These are phyloP conservation scores for Mallotus nudiflorus DNA, from an alignment of 345 rosid genomes.

Conservation along the genomic window DNA sequence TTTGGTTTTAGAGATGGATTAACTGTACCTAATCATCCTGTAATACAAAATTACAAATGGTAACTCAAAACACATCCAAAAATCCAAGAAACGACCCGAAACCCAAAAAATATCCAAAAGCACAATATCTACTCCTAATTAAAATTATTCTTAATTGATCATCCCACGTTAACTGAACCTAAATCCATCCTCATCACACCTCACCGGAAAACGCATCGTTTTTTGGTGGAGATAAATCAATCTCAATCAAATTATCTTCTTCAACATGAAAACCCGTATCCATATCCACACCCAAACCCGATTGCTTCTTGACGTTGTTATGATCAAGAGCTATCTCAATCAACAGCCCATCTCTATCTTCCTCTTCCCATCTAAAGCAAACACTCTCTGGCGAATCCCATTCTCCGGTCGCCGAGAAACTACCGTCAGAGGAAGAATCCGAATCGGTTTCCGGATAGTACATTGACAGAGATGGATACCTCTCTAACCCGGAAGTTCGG, in stretches of 20 bases:
- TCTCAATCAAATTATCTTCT: conserved; percentile 76
- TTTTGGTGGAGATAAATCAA: conserved; percentile 48
- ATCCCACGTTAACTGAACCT: not conserved
- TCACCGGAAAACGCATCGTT: conserved; percentile 10
- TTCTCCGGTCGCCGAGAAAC: conserved; percentile 28
- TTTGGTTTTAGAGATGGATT: conserved; percentile 17
- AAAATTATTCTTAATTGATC: not conserved
- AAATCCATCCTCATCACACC: too few relatives aligned
- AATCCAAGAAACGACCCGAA: not conserved
- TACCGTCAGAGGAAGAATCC: conserved; percentile 46
- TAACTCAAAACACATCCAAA: conserved; percentile 13
- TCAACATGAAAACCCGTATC: conserved; percentile 38
- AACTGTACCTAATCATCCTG: conserved; percentile 16
- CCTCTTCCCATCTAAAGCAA: conserved; percentile 56
- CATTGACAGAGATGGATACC: conserved; percentile 52
- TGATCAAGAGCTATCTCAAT: conserved; percentile 67
- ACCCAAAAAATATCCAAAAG: not conserved
- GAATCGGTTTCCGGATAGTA: conserved; percentile 68
- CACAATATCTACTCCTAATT: not conserved
- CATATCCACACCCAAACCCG: conserved; percentile 22
- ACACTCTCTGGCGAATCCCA: conserved; percentile 43
- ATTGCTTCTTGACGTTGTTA: conserved; percentile 20
- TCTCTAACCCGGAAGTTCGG: conserved; percentile 31
- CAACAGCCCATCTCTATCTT: conserved; percentile 50
- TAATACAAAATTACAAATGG: conserved; percentile 20